Base-by-base conservation (phyloP, 331 rosid species). In the Quercus phellos region DNA sequence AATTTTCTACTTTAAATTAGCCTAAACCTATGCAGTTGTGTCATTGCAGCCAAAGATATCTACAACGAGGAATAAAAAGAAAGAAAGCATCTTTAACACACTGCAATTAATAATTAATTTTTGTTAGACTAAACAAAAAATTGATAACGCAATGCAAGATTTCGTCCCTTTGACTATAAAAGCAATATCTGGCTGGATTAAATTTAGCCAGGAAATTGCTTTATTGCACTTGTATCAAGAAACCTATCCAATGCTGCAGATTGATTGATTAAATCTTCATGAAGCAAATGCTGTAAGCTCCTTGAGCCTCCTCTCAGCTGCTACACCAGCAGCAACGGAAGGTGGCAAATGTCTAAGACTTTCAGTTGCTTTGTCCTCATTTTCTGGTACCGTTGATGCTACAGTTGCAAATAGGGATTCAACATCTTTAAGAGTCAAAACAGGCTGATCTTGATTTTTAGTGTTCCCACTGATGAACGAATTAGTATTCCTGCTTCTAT, bases 301-400 rank as follows among this genome's bases (percentile, higher is more conserved):
- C 79, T 68, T 69, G 55, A 85, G 86, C 85, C 99, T 90, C 84
- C 88, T 92, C 85, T 94, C 94, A 74, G 99, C 99, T 56, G 98
- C 98, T n/a, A 92, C 78, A 56, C 94, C 88, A 1, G 99, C 98
- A 11, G 99, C 99, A 82, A 85, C 64, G 29, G 94, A 87, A 79
- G 98, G 99, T 34, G 98, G 94, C 82, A 91, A 78, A 79, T 88
- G 88, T 80, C 94, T 87, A 4, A 94, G 75, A 77, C 77, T 84
- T 51, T 82, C 86, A 50, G 77, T 68, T 51, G 75, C 79, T 56
- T 77, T 86, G 69, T 85, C 91, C 34, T 85, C 90, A 79, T 74
- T 81, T 78, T 79, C 97, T 13, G 76, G 82, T 50, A 53, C 73
- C 0, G 83, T 58, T 42, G 87, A 19, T 66, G 94, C 87, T 17